These are phyloP conservation scores for Saitozyma sp. DNA, from an alignment of 768 basidiomycete genomes.

Conservation along the genomic window DNA sequence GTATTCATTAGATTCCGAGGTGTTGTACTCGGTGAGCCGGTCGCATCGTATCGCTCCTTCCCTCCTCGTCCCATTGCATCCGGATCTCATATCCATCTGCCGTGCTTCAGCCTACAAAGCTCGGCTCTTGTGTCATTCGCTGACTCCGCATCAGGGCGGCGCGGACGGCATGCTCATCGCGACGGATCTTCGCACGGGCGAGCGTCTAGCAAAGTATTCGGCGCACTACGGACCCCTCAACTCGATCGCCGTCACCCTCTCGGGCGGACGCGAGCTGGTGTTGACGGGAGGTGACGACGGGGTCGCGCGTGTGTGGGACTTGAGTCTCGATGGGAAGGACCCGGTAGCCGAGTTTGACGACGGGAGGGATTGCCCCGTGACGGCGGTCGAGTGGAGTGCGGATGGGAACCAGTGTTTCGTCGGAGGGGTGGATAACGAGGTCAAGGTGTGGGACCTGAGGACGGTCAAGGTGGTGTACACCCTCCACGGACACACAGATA, in stretches of 20 bases:
- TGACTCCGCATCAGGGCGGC: slow-evolving; percentile 67
- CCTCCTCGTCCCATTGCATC: neutral
- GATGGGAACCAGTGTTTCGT: slow-evolving; percentile 87
- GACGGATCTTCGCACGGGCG: slow-evolving; percentile 79
- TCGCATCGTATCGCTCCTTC: neutral
- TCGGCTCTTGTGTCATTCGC: slow-evolving; percentile 8
- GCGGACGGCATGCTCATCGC: slow-evolving; percentile 82
- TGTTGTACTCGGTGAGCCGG: slow-evolving; percentile 42
- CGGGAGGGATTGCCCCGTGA: slow-evolving; percentile 79
- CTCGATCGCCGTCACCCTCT: slow-evolving; percentile 78
- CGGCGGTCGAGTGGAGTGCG: slow-evolving; percentile 84
- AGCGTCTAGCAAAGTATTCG: slow-evolving; percentile 74
- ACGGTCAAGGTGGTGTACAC: slow-evolving; percentile 78
- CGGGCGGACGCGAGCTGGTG: slow-evolving; percentile 79
- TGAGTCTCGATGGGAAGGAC: slow-evolving; percentile 62
- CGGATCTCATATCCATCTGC: neutral
- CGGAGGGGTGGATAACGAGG: slow-evolving; percentile 93
- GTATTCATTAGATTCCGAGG: slow-evolving; percentile 54
- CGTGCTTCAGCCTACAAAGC: neutral
- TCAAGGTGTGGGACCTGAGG: slow-evolving; percentile 92
- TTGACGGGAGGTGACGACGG: slow-evolving; percentile 91
- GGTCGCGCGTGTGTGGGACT: slow-evolving; percentile 84
- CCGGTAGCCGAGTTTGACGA: slow-evolving; percentile 75
- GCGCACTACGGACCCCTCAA: slow-evolving; percentile 93
- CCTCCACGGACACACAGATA: slow-evolving; percentile 83